phyloP scores from a whole-genome alignment of 129 eudicot genomes.

The Arctium lappa region DNA sequence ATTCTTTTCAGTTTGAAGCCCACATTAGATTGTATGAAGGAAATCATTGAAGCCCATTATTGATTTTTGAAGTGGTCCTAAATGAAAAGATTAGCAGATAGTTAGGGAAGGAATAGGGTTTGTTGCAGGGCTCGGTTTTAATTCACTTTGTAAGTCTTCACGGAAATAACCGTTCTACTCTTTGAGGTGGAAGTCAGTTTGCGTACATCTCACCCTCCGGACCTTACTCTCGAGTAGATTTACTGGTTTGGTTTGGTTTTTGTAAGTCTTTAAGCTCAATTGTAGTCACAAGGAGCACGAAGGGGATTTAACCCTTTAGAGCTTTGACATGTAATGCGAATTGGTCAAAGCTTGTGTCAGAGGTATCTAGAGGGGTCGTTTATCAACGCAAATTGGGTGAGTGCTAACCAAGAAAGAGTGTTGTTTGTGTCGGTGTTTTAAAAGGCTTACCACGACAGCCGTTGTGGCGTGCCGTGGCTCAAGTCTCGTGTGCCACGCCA shows the following conservation, averaged over 20 bases:
- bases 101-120: not conserved
- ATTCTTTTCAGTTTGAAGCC: constrained; percentile 29
- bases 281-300: not conserved
- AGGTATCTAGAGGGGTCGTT: not conserved
- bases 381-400: not conserved
- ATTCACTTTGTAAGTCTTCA: not conserved
- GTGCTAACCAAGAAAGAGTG: not conserved
- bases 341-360: not conserved
- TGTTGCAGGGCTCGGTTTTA: not conserved
- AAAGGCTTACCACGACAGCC: no score
- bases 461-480: no score
- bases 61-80: not conserved
- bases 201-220: not conserved
- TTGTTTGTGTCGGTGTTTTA: no score
- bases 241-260: not conserved
- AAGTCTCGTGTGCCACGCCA: no score
- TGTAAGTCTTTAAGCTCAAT: not conserved
- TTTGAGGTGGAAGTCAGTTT: not conserved
- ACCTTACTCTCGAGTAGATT: not conserved
- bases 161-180: not conserved
- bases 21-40: constrained; percentile 15
- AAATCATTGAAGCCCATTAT: constrained; percentile 30
- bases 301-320: not conserved
- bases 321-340: not conserved
- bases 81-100: not conserved